Evolutionary conservation across 1,284 basidiomycete genomes (phyloP).

Genomic region (Leccinum glutinopallens): DNA sequence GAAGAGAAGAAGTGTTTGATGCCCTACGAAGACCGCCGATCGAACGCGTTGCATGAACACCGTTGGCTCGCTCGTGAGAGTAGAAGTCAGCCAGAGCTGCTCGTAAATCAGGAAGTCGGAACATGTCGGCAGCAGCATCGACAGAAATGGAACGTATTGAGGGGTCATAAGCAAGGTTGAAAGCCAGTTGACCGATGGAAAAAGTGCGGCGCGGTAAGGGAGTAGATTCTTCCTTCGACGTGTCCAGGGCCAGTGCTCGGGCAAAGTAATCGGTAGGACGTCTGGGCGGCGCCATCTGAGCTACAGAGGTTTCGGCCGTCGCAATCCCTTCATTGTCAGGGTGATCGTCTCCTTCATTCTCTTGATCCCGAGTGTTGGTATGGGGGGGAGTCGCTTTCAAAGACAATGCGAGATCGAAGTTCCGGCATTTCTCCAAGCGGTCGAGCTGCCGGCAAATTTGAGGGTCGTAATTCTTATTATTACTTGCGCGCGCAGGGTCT

Average conservation of each 20-base stretch:
- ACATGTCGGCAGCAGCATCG: not conserved
- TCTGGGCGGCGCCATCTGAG: not conserved
- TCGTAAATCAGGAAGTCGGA: not conserved
- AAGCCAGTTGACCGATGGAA: not conserved
- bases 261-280: not conserved
- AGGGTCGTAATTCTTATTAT: not conserved
- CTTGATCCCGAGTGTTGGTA: not conserved
- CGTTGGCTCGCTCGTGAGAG: not conserved
- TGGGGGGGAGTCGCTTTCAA: not conserved
- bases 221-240: not conserved
- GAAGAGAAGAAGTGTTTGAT: not conserved
- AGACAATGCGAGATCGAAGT: not conserved
- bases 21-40: not conserved
- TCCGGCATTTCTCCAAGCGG: not conserved
- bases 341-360: not conserved
- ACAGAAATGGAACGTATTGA: not conserved
- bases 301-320: not conserved
- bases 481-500: not conserved
- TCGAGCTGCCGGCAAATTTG: constrained; percentile 2
- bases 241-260: not conserved
- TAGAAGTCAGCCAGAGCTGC: not conserved
- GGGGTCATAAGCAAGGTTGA: not conserved
- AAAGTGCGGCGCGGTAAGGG: not conserved
- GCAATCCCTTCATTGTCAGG: not conserved
- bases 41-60: not conserved